Base-by-base conservation (phyloP, 306 rosid genomes). In the Citrullus amarus region DNA sequence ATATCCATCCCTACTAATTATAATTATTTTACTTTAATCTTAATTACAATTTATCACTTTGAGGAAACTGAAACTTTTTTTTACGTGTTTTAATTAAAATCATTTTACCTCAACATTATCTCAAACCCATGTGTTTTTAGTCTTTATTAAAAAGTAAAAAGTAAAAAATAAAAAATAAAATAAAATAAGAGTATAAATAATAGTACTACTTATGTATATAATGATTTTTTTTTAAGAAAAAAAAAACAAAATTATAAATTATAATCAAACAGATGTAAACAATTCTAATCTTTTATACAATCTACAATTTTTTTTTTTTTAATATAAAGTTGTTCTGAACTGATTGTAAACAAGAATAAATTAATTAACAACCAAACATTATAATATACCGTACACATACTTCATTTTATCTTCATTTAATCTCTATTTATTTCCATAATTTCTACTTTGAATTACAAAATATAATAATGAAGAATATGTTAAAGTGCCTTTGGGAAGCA, bases 401-500 rank as follows among this genome's bases (percentile, higher is more conserved):
- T 53, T 53, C 6, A 16, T 16, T 46, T 46, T 66, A 3, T 15
- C 38, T 8, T 2, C 48, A 41, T 68, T 68, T 68, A 41, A 38
- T 41, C 16, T 11, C 39, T 46, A 43, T 70, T 20, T 14, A 14
- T 51, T 68, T 46, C 36, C 76, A 25, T 46, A 6, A 70, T 46
- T 70, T 70, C 32, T 46, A 70, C 58, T 65, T 70, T 70, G 18
- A 69, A 34, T 39, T 17, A 36, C 4, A 18, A 46, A 14, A 50
- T 28, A 72, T 50, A 50, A 28, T 50, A 72, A 48, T 48, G 43
- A 50, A 15, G 59, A 72, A 72, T 48, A 72, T 50, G 17, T 48
- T 15, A 72, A 72, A 72, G 77, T 72, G 77, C 59, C 77, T 72
- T 72, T 72, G 77, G 60, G 38, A 72, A 50, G 77, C 77, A 25